phyloP scores from a whole-genome alignment of 2,329 filamentous ascomycete species.

The Botrytis medusae region DNA sequence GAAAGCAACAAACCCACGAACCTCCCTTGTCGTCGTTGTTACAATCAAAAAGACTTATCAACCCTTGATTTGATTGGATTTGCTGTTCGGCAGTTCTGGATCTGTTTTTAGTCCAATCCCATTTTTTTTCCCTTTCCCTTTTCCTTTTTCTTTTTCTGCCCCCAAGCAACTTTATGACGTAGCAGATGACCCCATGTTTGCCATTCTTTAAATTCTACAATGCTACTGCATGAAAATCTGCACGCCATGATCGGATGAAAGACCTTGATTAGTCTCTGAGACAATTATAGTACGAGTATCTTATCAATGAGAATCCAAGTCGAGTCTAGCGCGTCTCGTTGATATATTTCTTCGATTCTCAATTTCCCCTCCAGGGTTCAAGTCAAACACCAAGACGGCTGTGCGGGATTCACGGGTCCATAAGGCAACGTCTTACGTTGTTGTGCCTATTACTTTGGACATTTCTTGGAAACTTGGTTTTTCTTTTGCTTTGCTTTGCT shows the following conservation, averaged over 20 bases:
- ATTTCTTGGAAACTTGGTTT: background rate
- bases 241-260: background rate
- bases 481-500: background rate
- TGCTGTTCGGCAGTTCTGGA: background rate
- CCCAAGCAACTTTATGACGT: background rate
- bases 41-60: background rate
- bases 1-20: background rate
- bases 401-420: background rate
- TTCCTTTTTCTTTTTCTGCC: background rate
- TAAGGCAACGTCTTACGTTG: background rate
- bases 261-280: too few species aligned
- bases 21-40: background rate
- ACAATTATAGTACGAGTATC: background rate
- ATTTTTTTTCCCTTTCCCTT: background rate
- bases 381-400: background rate
- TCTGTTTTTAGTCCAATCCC: background rate
- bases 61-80: background rate
- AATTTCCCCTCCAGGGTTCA: background rate
- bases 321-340: background rate
- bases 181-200: background rate
- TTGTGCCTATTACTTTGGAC: too few species aligned
- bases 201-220: background rate
- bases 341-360: background rate
- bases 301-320: background rate
- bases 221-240: background rate